Evolutionary conservation across 2,329 filamentous ascomycete species (phyloP), one percentile per base, ranked within the genome.

Genomic region (Coleophoma crateriformis): DNA sequence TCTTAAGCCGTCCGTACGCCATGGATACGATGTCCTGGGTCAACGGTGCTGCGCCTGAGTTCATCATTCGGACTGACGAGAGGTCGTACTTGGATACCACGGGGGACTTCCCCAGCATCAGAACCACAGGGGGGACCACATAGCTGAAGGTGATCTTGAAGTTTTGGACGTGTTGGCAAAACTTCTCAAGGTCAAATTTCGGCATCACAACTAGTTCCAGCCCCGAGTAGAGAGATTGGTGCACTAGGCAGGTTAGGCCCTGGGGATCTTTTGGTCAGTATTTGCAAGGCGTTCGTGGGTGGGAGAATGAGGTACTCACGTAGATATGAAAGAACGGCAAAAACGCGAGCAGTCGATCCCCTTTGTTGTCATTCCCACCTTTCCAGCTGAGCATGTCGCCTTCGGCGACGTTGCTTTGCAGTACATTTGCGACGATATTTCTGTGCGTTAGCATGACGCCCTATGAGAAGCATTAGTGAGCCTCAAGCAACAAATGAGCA

Each of bases 311-410:
- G 11, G n/a, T 6, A 62, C 79, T 57, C 68, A 87, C 89, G 62
- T 95, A 96, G 54, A 95, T 91, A 64, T 96, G 90, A 70, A 90
- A 96, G 67, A 96, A 94, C 0, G 91, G 91, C 11, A 96, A 68
- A 51, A 95, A 85, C 2, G 87, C 88, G 7, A 96, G 68, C 32
- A 94, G 72, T 51, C 78, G 82, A 64, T 96, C 91, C 0, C 82
- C 78, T 49, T 81, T 74, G 8, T 81, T 82, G 61, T 79, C 78
- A 2, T 72, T 63, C 1, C 79, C 77, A 4, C 83, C 82, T 37
- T 78, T 71, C 65, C 80, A 79, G 17, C 69, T 72, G 48, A 88
- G 65, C 40, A 81, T 74, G 0, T 70, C 71, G 1, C 69, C 72
- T 50, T 90, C 85, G 4, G 76, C 70, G 22, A 68, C 62, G 1